Evolutionary conservation across 2,329 filamentous ascomycete genomes (phyloP), one percentile per base, ranked within the genome.

Genomic region (Xylaria sp.): DNA sequence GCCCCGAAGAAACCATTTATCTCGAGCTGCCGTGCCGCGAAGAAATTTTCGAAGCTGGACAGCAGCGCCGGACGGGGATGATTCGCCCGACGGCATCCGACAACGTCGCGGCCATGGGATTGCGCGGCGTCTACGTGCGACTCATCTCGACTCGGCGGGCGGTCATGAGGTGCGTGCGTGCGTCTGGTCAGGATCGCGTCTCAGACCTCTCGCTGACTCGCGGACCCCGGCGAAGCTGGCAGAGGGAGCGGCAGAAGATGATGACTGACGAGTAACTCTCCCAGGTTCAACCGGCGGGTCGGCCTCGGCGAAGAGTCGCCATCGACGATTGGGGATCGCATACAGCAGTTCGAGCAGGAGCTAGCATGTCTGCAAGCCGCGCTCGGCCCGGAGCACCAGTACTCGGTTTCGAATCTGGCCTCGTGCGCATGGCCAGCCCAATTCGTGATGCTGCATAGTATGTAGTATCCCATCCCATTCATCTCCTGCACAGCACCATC

Each of bases 1-100:
- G 79, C 62, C 79, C 79, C 1, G 76, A 80, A 31, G 79, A 82
- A 64, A 78, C 76, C 4, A 80, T 83, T 15, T 78, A 81, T 67
- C 77, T 83, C 20, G 77, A 81, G 62, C 75, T 81, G 43, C 80
- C 80, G 8, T 79, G 77, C 59, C 71, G 77, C 13, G 80, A 82
- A 49, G 75, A 75, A 2, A 71, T 77, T 36, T 82, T 82, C 62
- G 77, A 78, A 52, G 71, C 68, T 1, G 76, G 75, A 15, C 71
- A 69, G 15, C 64, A 68, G 20, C 69, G 69, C 25, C 67, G 66
- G n/a, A 78, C 75, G 2, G 75, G 74, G 4, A 52, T 68, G 33
- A 72, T 78, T 2, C 71, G 69, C 31, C 74, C 72, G 10, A 64
- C 67, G 23, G 52, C 65, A 10, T 67, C 73, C 9, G 73, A 72